phyloP scores from a whole-genome alignment of 331 rosid genomes.

The Cydonia oblonga region DNA sequence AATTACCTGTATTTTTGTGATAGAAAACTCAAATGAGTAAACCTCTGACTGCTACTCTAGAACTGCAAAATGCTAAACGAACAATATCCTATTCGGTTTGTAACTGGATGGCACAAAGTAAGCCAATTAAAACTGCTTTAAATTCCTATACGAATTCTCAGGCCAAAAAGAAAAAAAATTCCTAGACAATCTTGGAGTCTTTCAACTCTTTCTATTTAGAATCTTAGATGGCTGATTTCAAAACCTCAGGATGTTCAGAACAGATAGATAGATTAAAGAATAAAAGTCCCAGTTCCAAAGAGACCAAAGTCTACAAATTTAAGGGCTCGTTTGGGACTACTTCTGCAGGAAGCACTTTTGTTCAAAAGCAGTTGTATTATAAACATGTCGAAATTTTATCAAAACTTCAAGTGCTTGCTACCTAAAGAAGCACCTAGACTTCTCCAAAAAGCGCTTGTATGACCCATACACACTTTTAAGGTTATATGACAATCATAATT shows the following conservation, averaged over 20 bases:
- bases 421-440: neutral
- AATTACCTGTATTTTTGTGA: constrained; percentile 41
- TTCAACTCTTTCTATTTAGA: neutral
- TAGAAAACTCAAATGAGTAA: constrained; percentile 11
- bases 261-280: too few relatives aligned
- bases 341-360: neutral
- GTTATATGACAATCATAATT: neutral
- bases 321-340: neutral
- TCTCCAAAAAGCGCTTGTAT: neutral
- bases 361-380: neutral
- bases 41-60: neutral
- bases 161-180: neutral
- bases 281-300: too few relatives aligned
- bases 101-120: neutral
- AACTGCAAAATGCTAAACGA: neutral
- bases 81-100: neutral
- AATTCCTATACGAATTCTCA: neutral
- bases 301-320: too few relatives aligned
- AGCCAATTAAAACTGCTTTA: neutral
- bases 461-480: neutral
- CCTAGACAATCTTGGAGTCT: neutral
- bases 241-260: too few relatives aligned
- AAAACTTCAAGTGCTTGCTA: neutral
- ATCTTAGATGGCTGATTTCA: neutral
- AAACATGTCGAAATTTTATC: neutral